Percentiles rank a stretch among this genome's conserved stretches.
Conservation (phyloP, 2,329 filamentous ascomycete species). For the Venturia asperata region DNA sequence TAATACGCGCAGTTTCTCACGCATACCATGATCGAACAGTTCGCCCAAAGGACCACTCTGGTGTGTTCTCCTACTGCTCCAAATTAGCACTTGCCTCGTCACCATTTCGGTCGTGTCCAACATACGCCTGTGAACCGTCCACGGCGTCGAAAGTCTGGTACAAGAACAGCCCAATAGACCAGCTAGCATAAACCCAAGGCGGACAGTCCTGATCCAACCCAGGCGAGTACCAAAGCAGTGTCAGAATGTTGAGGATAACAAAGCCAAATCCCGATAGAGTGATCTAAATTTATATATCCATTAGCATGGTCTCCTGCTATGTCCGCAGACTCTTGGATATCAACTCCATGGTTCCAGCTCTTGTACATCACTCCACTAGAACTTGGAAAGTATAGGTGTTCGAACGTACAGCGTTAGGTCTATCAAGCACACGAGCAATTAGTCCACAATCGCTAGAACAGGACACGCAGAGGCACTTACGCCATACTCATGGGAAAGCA, state of each 20-base stretch:
- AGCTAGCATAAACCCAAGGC: conserved; percentile 88
- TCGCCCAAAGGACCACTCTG: conserved; percentile 93
- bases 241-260: conserved; percentile 80
- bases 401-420: conserved; percentile 17
- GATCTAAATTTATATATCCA: conserved; percentile 47
- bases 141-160: conserved; percentile 99
- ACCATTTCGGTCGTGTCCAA: conserved; percentile 23
- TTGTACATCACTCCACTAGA: neutral
- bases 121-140: conserved; percentile 85
- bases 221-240: conserved; percentile 94
- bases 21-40: conserved; percentile 81
- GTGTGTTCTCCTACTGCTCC: conserved; percentile 59
- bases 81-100: neutral
- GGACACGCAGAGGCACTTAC: conserved; percentile 36
- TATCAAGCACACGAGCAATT: conserved; percentile 18
- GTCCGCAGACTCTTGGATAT: neutral
- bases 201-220: conserved; percentile 89
- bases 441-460: neutral
- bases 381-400: neutral
- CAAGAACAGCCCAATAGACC: conserved; percentile 81
- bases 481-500: conserved; percentile 96
- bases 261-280: conserved; percentile 88
- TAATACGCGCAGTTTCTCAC: neutral
- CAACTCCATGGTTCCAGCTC: neutral
- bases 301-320: neutral